Evolutionary conservation across 129 eudicot genomes (phyloP).

Genomic region (Silybum marianum): DNA sequence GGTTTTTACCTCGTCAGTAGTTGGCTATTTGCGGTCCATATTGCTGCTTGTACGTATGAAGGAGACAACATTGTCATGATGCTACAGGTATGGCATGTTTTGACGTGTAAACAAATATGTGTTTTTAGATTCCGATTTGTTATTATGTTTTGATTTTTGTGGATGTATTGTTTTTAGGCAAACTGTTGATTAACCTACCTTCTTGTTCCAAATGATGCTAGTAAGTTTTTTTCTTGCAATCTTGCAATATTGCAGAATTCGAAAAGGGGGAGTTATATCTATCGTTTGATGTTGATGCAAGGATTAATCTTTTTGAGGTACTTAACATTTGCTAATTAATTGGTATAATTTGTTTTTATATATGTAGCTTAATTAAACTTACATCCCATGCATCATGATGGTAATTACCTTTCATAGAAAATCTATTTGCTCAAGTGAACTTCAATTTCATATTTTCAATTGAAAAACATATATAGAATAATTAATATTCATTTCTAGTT

Average conservation of each 20-base stretch:
- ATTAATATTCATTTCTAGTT: neutral
- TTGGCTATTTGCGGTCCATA: conserved; percentile 94
- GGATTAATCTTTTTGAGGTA: conserved; percentile 97
- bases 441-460: neutral
- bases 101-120: too few relatives aligned
- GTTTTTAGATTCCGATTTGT: too few relatives aligned
- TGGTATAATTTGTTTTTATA: conserved; percentile 15
- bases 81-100: conserved; percentile 61
- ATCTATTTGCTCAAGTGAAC: neutral
- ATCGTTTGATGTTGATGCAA: conserved; percentile 89
- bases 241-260: conserved; percentile 79
- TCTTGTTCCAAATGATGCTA: conserved; percentile 4
- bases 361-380: neutral
- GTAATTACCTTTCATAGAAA: neutral
- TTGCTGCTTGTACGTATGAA: conserved; percentile 98
- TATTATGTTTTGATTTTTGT: too few relatives aligned
- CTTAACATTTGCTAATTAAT: neutral
- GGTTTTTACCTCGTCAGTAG: conserved; percentile 95
- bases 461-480: neutral
- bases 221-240: conserved; percentile 42
- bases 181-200: neutral
- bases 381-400: neutral
- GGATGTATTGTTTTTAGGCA: too few relatives aligned
- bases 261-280: conserved; percentile 70
- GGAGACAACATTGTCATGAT: conserved; percentile 88